Percentiles rank a stretch among this genome's conserved stretches.
Evolutionary conservation across 768 basidiomycete species (phyloP).

Genomic region (Rhodotorula paludigena): DNA sequence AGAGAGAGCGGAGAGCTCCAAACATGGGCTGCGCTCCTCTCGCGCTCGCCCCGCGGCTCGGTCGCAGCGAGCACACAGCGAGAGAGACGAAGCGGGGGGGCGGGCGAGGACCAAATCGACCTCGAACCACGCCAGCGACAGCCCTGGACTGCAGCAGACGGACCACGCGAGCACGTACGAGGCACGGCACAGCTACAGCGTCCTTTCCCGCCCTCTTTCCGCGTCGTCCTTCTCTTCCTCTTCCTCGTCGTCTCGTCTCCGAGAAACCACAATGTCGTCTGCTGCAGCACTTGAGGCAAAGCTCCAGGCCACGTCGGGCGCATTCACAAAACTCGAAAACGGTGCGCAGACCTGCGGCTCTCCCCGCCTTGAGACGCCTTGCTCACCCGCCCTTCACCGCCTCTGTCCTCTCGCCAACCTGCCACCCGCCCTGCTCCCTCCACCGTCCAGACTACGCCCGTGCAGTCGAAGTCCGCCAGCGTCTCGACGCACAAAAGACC

Average conservation of each 20-base stretch:
- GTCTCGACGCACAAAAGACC: conserved; percentile 79
- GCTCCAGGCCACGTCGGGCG: conserved; percentile 63
- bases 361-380: no score
- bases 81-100: no score
- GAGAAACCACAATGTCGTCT: not conserved
- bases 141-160: no score
- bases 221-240: not conserved
- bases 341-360: conserved; percentile 37
- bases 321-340: conserved; percentile 74
- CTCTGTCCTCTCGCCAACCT: not conserved
- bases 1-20: no score
- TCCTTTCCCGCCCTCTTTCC: no score
- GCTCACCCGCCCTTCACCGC: not conserved
- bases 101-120: no score
- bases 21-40: no score
- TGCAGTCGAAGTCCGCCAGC: conserved; percentile 72
- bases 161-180: no score
- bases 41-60: no score
- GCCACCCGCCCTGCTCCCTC: not conserved
- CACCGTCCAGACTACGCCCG: conserved; percentile 57
- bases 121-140: no score
- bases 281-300: conserved; percentile 16
- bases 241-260: not conserved
- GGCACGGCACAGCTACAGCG: no score
- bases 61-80: no score